Evolutionary conservation across 345 rosid species (phyloP).

Genomic region (Acer campestre): DNA sequence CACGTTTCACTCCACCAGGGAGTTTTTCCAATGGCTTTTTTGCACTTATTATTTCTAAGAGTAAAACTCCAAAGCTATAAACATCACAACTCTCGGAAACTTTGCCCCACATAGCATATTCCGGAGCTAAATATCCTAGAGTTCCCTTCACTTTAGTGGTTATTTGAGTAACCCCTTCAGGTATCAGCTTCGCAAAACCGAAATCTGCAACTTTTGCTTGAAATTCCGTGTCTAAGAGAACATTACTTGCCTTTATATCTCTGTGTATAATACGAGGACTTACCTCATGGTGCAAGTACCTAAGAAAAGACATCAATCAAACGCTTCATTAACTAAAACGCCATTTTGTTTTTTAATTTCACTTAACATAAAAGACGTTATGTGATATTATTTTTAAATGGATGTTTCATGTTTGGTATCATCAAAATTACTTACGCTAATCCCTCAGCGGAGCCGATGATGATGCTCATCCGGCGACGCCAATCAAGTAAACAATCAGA

Average conservation of each 20-base stretch:
- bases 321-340: no score
- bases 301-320: neutral
- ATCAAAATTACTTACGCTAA: constrained; percentile 39
- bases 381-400: no score
- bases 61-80: constrained; percentile 67
- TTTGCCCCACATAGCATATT: constrained; percentile 89
- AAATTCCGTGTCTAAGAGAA: constrained; percentile 55
- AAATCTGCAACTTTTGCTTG: constrained; percentile 70
- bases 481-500: constrained; percentile 60
- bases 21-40: constrained; percentile 64
- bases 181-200: constrained; percentile 71
- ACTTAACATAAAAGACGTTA: neutral
- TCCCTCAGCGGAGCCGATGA: constrained; percentile 69
- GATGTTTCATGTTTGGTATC: no score
- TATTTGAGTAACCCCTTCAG: constrained; percentile 62
- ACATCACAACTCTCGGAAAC: constrained; percentile 68
- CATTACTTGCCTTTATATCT: constrained; percentile 72
- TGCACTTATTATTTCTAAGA: constrained; percentile 57
- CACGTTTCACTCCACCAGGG: constrained; percentile 51
- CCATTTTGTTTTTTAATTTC: neutral
- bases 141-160: constrained; percentile 75
- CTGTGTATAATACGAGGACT: constrained; percentile 72
- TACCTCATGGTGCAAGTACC: constrained; percentile 72
- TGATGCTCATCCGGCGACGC: constrained; percentile 51
- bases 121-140: constrained; percentile 70